A percentile compares a stretch with the other conserved stretches of the same genome.
phyloP scores from a whole-genome alignment of 768 basidiomycete genomes.

The Floccularia luteovirens region DNA sequence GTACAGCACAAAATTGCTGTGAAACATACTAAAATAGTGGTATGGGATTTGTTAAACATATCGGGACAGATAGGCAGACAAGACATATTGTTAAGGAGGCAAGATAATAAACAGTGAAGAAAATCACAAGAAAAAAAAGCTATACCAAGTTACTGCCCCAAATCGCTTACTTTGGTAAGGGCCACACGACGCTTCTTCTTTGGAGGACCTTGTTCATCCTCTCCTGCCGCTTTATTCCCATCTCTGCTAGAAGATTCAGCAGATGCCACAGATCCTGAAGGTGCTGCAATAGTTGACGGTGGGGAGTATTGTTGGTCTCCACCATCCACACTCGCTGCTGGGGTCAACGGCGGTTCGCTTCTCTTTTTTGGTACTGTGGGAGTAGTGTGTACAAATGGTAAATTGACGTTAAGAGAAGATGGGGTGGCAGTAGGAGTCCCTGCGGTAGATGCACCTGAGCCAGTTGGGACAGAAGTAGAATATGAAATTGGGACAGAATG shows the following conservation, averaged over 20 bases:
- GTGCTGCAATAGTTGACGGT: slow-evolving; percentile 12
- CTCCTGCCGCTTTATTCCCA: slow-evolving; percentile 10
- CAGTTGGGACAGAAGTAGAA: slow-evolving; percentile 17
- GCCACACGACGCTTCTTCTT: slow-evolving; percentile 86
- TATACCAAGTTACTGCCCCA: slow-evolving; percentile 24
- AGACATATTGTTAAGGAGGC: too few species aligned
- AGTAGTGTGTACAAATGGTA: slow-evolving; percentile 17
- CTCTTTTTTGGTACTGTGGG: slow-evolving; percentile 27
- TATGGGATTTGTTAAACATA: too few species aligned
- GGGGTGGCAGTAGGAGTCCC: slow-evolving; percentile 30
- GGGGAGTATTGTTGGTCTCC: slow-evolving; percentile 18
- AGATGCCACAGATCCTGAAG: slow-evolving; percentile 11
- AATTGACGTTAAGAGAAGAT: slow-evolving; percentile 17
- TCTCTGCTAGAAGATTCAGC: slow-evolving; percentile 3
- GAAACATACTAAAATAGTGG: too few species aligned
- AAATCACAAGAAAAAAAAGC: not conserved
- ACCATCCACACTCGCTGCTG: slow-evolving; percentile 41
- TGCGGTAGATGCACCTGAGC: slow-evolving; percentile 19
- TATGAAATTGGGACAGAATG: slow-evolving; percentile 61
- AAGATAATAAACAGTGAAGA: not conserved
- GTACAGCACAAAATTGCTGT: too few species aligned
- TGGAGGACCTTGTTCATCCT: slow-evolving; percentile 46
- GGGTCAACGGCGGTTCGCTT: slow-evolving; percentile 38
- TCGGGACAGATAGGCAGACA: too few species aligned
- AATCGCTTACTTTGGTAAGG: slow-evolving; percentile 61